Evolutionary conservation across 306 rosid genomes (phyloP).

Genomic region (Erythrophleum fordii): DNA sequence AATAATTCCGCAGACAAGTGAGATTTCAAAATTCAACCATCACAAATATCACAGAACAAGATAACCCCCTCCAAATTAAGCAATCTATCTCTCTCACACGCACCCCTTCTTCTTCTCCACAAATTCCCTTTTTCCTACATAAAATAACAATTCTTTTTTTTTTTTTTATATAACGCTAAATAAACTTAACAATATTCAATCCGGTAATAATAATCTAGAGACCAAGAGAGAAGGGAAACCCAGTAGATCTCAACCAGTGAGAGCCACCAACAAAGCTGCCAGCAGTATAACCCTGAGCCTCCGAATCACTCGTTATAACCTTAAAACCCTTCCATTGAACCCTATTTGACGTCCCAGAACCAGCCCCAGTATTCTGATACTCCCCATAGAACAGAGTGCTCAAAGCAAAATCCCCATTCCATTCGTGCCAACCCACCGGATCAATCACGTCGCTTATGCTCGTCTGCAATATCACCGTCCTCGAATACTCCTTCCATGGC

Average conservation of each 20-base stretch:
- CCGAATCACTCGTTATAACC: slow-evolving; percentile 58
- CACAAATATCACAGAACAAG: too few species aligned
- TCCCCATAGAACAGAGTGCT: slow-evolving; percentile 59
- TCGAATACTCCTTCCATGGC: slow-evolving; percentile 78
- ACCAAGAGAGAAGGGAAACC: slow-evolving; percentile 64
- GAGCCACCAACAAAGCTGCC: slow-evolving; percentile 58
- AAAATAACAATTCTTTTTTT: neutral
- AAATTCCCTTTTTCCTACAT: neutral
- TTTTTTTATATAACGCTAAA: neutral
- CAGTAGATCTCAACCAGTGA: slow-evolving; percentile 62
- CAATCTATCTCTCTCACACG: neutral
- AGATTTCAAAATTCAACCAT: too few species aligned
- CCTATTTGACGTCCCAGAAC: slow-evolving; percentile 58
- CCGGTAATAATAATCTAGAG: slow-evolving; percentile 24
- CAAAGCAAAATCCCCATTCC: slow-evolving; percentile 66
- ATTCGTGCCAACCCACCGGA: slow-evolving; percentile 70
- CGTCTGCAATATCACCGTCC: slow-evolving; percentile 73
- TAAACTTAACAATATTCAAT: neutral
- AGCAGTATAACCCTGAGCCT: slow-evolving; percentile 57
- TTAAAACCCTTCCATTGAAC: slow-evolving; percentile 71
- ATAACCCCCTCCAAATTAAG: too few species aligned
- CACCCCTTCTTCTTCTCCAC: neutral
- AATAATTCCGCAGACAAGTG: too few species aligned
- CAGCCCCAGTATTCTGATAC: slow-evolving; percentile 63
- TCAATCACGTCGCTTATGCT: slow-evolving; percentile 54